Evolutionary conservation across 2,329 filamentous ascomycete genomes (phyloP), one percentile per base, ranked within the genome.

Genomic region (Fusarium solani-melongenae): DNA sequence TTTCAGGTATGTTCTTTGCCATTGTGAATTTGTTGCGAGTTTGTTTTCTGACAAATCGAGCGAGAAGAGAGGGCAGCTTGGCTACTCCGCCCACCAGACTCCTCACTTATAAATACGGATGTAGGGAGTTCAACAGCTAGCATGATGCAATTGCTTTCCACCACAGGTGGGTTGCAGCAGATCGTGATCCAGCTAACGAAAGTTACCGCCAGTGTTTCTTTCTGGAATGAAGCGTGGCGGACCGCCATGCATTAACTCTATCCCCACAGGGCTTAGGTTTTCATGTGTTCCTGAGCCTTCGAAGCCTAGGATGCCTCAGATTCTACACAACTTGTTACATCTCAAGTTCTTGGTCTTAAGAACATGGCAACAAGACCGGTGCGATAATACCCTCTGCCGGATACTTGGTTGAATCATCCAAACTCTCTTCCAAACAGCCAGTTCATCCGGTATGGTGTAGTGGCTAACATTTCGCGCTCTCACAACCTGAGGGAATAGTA

Each of bases 391-490:
- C 20, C 7, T 15, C 4, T 6, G 7, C 4, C 20, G 46, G 20
- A 12, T 53, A 53, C 46, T 53, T 53, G 1, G 31, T n/a, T 20
- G 20, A 15, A 44, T 34, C 27, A 34, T 27, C 51, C 6, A 2
- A 11, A 5, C 0, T 0, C 5, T 7, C 2, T 22, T 2, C 1
- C 51, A 55, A 34, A 55, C 51, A 55, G 51, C 51, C 51, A 55
- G 27, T 51, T 51, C 20, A 57, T 79, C 78, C 78, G 78, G 78
- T 79, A 79, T 79, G 78, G 78, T 79, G 78, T 79, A 79, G 77
- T 79, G 78, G 78, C 77, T 77, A 79, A 79, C 78, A 79, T 79
- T 79, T 79, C 77, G 76, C 78, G 78, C 78, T 79, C 78, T 79
- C 78, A 72, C 69, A 36, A 55, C 51, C 31, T 55, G 51, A 55